phyloP scores from a whole-genome alignment of 768 basidiomycete genomes.

The Mycena polygramma region DNA sequence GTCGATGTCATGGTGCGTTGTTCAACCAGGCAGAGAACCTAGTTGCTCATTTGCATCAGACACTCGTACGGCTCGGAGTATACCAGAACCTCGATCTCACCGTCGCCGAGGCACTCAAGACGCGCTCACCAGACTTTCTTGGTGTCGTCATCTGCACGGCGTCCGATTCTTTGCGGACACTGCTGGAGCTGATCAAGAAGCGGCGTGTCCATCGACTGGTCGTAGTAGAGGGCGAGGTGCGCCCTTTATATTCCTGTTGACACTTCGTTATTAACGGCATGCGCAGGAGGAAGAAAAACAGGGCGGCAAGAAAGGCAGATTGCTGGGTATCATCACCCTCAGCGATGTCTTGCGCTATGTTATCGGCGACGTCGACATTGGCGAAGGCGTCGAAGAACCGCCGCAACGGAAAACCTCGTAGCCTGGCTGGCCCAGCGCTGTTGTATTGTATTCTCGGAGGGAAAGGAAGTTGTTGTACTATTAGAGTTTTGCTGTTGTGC shows the following conservation, averaged over 20 bases:
- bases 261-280: slow-evolving; percentile 13
- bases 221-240: slow-evolving; percentile 92
- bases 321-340: slow-evolving; percentile 89
- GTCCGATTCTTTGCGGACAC: slow-evolving; percentile 89
- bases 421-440: slow-evolving; percentile 17
- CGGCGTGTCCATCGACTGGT: slow-evolving; percentile 95
- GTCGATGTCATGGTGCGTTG: slow-evolving; percentile 95
- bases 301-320: slow-evolving; percentile 85
- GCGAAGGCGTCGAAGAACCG: slow-evolving; percentile 55
- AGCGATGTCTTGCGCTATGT: slow-evolving; percentile 91
- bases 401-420: slow-evolving; percentile 24
- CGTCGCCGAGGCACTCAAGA: slow-evolving; percentile 91
- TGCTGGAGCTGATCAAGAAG: slow-evolving; percentile 93
- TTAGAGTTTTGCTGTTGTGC: slow-evolving; percentile 14
- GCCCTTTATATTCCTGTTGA: slow-evolving; percentile 44
- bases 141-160: slow-evolving; percentile 97
- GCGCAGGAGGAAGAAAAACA: slow-evolving; percentile 81
- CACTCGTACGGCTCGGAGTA: slow-evolving; percentile 92
- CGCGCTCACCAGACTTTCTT: slow-evolving; percentile 94
- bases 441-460: slow-evolving; percentile 32
- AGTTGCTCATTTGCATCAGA: slow-evolving; percentile 61
- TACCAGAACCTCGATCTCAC: slow-evolving; percentile 97
- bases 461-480: slow-evolving; percentile 15
- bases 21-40: neutral
- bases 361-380: slow-evolving; percentile 73